These are phyloP conservation scores for Monilinia fructicola DNA, from an alignment of 2,329 filamentous ascomycete species.

Conservation along the genomic window DNA sequence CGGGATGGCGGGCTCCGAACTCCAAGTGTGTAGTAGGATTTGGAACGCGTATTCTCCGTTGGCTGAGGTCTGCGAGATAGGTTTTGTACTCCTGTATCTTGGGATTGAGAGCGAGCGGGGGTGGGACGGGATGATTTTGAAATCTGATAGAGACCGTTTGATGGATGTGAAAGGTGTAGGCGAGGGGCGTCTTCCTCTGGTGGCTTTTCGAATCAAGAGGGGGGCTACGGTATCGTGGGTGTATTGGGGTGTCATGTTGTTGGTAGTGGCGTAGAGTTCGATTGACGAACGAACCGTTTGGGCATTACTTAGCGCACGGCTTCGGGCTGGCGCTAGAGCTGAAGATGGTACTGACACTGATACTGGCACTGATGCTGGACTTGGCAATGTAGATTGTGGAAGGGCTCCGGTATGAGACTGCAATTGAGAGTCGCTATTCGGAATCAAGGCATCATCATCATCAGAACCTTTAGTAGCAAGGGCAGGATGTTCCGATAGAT, in stretches of 20 bases:
- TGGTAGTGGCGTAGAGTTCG: neutral
- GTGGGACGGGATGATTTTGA: neutral
- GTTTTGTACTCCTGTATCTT: neutral
- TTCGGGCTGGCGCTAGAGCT: neutral
- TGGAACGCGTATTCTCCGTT: neutral
- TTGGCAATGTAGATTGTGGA: neutral
- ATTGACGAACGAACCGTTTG: neutral
- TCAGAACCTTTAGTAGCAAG: neutral
- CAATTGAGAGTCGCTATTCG: neutral
- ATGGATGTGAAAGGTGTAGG: constrained; percentile 5
- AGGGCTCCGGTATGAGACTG: neutral
- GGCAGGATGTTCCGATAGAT: neutral
- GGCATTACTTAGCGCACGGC: neutral
- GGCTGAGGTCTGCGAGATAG: neutral
- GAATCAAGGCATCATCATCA: neutral
- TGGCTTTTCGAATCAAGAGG: neutral
- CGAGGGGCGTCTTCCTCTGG: neutral
- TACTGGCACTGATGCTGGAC: neutral
- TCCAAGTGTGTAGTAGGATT: constrained; percentile 11
- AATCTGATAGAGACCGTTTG: constrained; percentile 11
- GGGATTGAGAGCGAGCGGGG: neutral
- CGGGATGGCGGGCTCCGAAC: neutral
- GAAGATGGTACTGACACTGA: neutral
- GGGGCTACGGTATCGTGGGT: constrained; percentile 10
- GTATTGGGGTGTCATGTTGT: neutral